phyloP scores from a whole-genome alignment of 2,329 filamentous ascomycete genomes.

The Claviceps citrina region DNA sequence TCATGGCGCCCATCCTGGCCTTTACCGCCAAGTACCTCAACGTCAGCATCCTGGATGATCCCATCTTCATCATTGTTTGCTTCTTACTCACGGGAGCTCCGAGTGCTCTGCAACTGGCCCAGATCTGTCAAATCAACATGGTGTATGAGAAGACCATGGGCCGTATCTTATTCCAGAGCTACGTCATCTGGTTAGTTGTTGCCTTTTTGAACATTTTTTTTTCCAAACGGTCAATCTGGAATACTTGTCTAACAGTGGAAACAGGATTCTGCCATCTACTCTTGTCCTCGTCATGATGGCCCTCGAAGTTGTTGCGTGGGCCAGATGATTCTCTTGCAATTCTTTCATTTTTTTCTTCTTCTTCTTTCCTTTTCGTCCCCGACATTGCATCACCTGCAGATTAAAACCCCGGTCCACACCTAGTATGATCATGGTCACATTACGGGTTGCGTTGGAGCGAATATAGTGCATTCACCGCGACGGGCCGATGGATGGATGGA shows the following conservation, averaged over 20 bases:
- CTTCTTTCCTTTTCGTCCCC: too few species aligned
- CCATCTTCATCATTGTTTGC: constrained; percentile 95
- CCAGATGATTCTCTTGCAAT: too few species aligned
- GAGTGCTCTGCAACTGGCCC: constrained; percentile 81
- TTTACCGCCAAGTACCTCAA: constrained; percentile 79
- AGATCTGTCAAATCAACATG: constrained; percentile 96
- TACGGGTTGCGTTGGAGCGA: too few species aligned
- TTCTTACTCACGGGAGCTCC: constrained; percentile 92
- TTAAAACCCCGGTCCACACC: too few species aligned
- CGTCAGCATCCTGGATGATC: constrained; percentile 88
- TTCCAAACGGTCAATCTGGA: neutral
- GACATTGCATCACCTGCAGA: too few species aligned
- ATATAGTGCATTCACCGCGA: too few species aligned
- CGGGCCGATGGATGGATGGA: too few species aligned
- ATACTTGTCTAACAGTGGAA: constrained; percentile 14
- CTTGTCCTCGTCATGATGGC: constrained; percentile 81
- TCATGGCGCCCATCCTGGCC: constrained; percentile 85
- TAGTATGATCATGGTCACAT: too few species aligned
- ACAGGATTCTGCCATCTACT: constrained; percentile 82
- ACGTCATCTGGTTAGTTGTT: constrained; percentile 59
- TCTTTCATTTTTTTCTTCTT: neutral
- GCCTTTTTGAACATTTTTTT: constrained; percentile 7
- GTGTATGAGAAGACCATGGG: constrained; percentile 95
- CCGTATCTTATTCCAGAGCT: constrained; percentile 79
- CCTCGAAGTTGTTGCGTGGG: constrained; percentile 86